phyloP scores from a whole-genome alignment of 768 basidiomycete genomes.

The Hypsizygus marmoreus region DNA sequence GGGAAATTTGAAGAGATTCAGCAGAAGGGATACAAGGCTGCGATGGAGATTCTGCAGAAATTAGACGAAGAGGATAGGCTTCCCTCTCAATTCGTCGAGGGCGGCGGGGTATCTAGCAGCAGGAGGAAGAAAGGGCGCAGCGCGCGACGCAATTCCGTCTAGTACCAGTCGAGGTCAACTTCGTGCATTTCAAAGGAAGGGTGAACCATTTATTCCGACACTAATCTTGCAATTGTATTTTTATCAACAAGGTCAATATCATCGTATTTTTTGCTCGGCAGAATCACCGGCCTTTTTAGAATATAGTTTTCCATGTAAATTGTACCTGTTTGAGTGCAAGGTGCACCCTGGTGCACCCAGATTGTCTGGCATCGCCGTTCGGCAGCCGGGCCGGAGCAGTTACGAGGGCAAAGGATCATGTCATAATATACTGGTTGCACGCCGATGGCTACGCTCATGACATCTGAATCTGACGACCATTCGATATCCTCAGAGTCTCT shows the following conservation, averaged over 20 bases:
- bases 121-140: constrained; percentile 74
- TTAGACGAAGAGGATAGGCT: constrained; percentile 84
- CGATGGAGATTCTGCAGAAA: constrained; percentile 67
- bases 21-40: constrained; percentile 76
- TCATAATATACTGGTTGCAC: no score
- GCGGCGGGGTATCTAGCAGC: constrained; percentile 43
- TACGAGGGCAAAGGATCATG: no score
- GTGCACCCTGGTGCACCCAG: no score
- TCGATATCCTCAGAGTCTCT: constrained; percentile 33
- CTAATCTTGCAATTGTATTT: background rate
- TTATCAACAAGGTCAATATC: no score
- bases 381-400: background rate
- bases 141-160: constrained; percentile 75
- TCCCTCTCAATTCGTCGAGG: constrained; percentile 73
- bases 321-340: no score
- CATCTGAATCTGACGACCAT: constrained; percentile 12
- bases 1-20: constrained; percentile 87
- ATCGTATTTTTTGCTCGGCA: no score
- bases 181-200: no score
- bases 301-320: no score
- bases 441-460: constrained; percentile 12
- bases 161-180: no score
- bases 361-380: no score
- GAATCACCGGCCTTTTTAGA: no score
- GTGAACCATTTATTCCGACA: no score